Conservation (phyloP, 2,329 filamentous ascomycete genomes). For the Metarhizium anisopliae region DNA sequence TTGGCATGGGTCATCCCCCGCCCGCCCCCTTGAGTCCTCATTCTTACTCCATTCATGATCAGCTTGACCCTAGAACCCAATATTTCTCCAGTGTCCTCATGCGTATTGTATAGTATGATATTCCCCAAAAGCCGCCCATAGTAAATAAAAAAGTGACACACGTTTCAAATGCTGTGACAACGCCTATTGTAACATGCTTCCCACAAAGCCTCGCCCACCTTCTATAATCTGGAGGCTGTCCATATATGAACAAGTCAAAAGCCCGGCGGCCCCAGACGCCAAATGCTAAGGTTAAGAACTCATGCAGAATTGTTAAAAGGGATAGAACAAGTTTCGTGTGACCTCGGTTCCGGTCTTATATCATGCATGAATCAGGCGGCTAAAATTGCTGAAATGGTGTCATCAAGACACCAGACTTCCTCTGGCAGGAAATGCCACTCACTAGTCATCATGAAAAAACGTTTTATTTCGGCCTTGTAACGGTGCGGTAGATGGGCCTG, state of each 20-base stretch:
- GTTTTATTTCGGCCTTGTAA: conserved; percentile 33
- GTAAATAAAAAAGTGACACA: background rate
- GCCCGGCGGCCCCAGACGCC: background rate
- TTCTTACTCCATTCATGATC: background rate
- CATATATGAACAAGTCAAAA: conserved; percentile 20
- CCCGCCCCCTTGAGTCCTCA: background rate
- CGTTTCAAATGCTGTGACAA: conserved; percentile 21
- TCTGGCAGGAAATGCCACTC: conserved; percentile 1
- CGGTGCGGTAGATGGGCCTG: conserved; percentile 32
- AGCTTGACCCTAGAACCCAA: background rate
- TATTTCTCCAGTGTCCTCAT: conserved; percentile 4
- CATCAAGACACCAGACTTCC: conserved; percentile 6
- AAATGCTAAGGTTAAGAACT: background rate
- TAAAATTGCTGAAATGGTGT: background rate
- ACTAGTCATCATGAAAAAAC: conserved; percentile 41
- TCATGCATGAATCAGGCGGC: background rate
- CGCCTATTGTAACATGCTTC: conserved; percentile 25
- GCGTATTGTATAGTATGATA: conserved; percentile 18
- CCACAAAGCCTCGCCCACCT: conserved; percentile 17
- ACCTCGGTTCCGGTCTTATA: background rate
- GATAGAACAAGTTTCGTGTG: background rate
- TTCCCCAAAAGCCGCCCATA: conserved; percentile 6
- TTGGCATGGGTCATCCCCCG: conserved; percentile 7
- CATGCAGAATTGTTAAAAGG: conserved; percentile 2
- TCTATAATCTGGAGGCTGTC: conserved; percentile 22